A percentile compares a stretch with the other conserved stretches of the same genome.
These are phyloP conservation scores for Candida neerlandica DNA, from an alignment of 1,139 yeast species.

Conservation along the genomic window DNA sequence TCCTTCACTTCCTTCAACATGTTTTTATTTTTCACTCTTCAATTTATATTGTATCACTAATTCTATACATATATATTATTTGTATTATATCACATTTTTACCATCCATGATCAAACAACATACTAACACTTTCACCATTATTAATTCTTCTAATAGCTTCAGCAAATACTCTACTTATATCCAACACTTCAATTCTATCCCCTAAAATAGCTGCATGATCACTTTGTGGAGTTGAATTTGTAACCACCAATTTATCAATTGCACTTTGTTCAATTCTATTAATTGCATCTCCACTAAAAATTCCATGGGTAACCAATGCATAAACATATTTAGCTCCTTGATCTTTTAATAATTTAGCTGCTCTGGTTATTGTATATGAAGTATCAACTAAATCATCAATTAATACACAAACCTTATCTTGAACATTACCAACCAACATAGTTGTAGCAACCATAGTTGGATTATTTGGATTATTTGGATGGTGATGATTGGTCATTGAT, in stretches of 20 bases:
- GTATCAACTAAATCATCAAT: constrained; percentile 95
- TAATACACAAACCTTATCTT: constrained; percentile 78
- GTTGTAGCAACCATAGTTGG: constrained; percentile 60
- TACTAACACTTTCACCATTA: constrained; percentile 93
- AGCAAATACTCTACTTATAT: constrained; percentile 84
- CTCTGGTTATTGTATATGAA: constrained; percentile 86
- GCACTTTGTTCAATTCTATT: constrained; percentile 66
- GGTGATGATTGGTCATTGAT: constrained; percentile 9
- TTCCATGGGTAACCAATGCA: constrained; percentile 90
- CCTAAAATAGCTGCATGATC: constrained; percentile 58
- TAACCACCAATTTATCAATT: constrained; percentile 83
- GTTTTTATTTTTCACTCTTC: no score
- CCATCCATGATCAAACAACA: constrained; percentile 91
- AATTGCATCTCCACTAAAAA: constrained; percentile 90
- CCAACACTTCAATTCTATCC: constrained; percentile 75
- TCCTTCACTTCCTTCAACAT: no score
- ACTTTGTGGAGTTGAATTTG: constrained; percentile 91
- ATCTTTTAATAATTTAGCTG: constrained; percentile 86
- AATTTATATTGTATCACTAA: background rate
- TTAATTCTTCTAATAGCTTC: constrained; percentile 95
- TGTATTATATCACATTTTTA: constrained; percentile 22
- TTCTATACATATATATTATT: background rate
- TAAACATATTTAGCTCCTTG: constrained; percentile 89
- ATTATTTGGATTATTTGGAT: constrained; percentile 14
- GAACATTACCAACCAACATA: constrained; percentile 93